Conservation (phyloP, 2,329 filamentous ascomycete species). For the Fusarium metavorans region DNA sequence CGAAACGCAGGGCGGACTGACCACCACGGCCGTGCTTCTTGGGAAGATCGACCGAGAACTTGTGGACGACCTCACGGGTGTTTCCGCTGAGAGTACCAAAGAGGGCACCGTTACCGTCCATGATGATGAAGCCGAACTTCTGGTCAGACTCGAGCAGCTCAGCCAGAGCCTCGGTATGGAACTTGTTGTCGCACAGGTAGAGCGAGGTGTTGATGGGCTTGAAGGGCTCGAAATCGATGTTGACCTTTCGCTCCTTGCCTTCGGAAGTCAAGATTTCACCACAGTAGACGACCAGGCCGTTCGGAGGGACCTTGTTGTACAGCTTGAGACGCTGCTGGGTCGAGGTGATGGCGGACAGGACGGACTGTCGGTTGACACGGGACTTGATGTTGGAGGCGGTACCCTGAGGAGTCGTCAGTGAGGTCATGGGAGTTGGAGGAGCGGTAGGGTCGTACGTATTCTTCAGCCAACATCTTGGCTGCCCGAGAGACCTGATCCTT, state of each 20-base stretch:
- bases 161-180: conserved; percentile 96
- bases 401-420: conserved; percentile 68
- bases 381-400: conserved; percentile 99
- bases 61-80: conserved; percentile 95
- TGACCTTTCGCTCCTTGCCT: conserved; percentile 99
- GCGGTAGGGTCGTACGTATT: conserved; percentile 76
- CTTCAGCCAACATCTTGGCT: conserved; percentile 99
- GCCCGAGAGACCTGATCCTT: conserved; percentile 98
- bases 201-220: conserved; percentile 99
- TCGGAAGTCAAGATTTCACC: conserved; percentile 99
- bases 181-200: conserved; percentile 99
- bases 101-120: conserved; percentile 98
- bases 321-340: conserved; percentile 99
- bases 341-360: conserved; percentile 97
- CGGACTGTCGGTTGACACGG: conserved; percentile 97
- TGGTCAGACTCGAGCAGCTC: conserved; percentile 98
- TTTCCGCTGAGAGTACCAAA: conserved; percentile 98
- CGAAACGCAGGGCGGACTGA: conserved; percentile 99
- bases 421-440: not conserved
- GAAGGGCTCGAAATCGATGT: conserved; percentile 99
- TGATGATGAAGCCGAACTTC: conserved; percentile 99
- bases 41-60: conserved; percentile 97
- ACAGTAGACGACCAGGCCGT: conserved; percentile 98
- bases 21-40: conserved; percentile 99
- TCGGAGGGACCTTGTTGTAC: conserved; percentile 98